Evolutionary conservation across 2,329 filamentous ascomycete species (phyloP), one percentile per base, ranked within the genome.

Genomic region (Decorospora gaudefroyi): DNA sequence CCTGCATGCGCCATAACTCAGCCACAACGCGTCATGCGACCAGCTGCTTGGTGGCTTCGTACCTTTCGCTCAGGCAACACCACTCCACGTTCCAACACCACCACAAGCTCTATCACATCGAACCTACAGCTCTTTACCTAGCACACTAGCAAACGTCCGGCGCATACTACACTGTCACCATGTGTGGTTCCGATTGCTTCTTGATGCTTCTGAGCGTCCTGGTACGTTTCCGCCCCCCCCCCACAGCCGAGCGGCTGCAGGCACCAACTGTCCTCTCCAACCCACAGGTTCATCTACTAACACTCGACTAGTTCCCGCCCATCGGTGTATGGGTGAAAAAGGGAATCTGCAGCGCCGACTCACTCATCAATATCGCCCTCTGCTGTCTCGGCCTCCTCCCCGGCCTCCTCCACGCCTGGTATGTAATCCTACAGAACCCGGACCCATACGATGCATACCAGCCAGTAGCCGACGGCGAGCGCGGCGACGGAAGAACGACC

Each of bases 331-430:
- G 93, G 93, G 89, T 99, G 49, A 99, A 97, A 76, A 78, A 87
- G 64, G 93, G 93, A 54, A 79, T 99, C 74, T 99, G 93, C 78
- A 88, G 85, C 51, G 90, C 86, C 44, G 93, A 97, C 75, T 92
- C 88, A 6, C 65, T 97, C 62, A 95, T 99, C 78, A 99, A 99
- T 77, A 85, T 97, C 71, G 86, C 91, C 32, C 89, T 97, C 62
- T 93, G 87, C 68, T 70, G 65, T 49, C 69, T 73, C 45, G 71
- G 67, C 52, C 68, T 73, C 62, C 72, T 97, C 48, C 92, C 92
- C 13, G 92, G 92, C 49, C 86, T 97, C 35, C 76, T 99, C 2
- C 93, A 99, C 76, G 83, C 91, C 52, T 97, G 93, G 92, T 99
- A 97, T 79, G 95, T 97, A 72, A 96, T 99, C 73, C 82, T 88